Evolutionary conservation across 805 yeast species (phyloP), one percentile per base, ranked within the genome.

Genomic region (Candida jianshihensis): DNA sequence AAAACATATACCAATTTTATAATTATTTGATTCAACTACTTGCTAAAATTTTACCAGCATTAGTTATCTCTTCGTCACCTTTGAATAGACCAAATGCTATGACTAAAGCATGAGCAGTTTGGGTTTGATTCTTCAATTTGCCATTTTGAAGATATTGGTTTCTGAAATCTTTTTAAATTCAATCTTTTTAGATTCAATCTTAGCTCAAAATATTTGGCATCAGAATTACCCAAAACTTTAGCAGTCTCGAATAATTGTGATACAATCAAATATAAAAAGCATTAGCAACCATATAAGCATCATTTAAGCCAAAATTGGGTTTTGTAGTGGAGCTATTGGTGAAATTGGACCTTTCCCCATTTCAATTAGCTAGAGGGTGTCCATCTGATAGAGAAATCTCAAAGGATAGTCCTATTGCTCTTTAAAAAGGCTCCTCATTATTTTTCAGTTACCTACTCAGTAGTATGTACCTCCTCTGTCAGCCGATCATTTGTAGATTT

Each of bases 361-460:
- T 46, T 36, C 17, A 42, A 31, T 11, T 24, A 11, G n/a, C 26
- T n/a, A n/a, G n/a, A n/a, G n/a, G n/a, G n/a, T n/a, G n/a, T n/a
- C n/a, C n/a, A n/a, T n/a, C n/a, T n/a, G n/a, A n/a, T n/a, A n/a
- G n/a, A n/a, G n/a, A n/a, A n/a, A n/a, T 79, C 18, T 75, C 92
- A 18, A 79, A 77, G 50, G 95, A 87, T 49, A 78, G 89, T n/a
- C 65, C 79, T 33, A 62, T 75, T 2, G 94, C 86, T 11, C 51
- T 86, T 10, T 86, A 81, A 51, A 64, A 95, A 41, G 68, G 87
- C 24, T 75, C 92, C 10, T 80, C 90, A 3, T 80, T 85, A 18
- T 86, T 83, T 57, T 82, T 83, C 26, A 82, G 80, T 40, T 82
- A 82, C 50, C 50, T 86, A 26, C 51, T 69, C 5, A 57, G 63